Percentiles rank a stretch among this genome's conserved stretches.
Conservation (phyloP, 331 rosid genomes). For the Rhamnella rubrinervis region DNA sequence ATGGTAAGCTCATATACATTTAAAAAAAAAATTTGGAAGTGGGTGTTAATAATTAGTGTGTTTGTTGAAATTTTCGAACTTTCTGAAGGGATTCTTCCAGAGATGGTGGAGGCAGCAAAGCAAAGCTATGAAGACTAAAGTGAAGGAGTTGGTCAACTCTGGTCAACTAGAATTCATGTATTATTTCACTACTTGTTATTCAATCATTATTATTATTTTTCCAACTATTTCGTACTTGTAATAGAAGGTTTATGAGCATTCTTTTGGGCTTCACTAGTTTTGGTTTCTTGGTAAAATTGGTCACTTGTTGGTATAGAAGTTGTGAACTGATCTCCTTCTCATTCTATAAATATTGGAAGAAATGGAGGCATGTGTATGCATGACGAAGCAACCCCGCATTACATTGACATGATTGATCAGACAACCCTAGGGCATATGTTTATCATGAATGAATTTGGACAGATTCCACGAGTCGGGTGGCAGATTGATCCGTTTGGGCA, state of each 20-base stretch:
- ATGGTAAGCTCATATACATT: constrained; percentile 6
- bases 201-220: background rate
- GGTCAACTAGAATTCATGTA: constrained; percentile 43
- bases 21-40: too few species aligned
- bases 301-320: background rate
- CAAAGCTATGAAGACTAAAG: constrained; percentile 42
- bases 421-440: constrained; percentile 80
- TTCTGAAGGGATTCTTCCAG: constrained; percentile 57
- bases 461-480: constrained; percentile 83
- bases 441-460: constrained; percentile 60
- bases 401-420: constrained; percentile 93
- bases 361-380: constrained; percentile 96
- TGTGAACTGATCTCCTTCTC: background rate
- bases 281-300: background rate
- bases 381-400: constrained; percentile 87
- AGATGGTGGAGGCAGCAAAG: constrained; percentile 89
- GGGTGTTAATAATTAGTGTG: background rate
- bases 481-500: constrained; percentile 96
- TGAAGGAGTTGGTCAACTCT: constrained; percentile 65
- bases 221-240: background rate
- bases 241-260: background rate
- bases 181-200: background rate
- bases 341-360: constrained; percentile 30
- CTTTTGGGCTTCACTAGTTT: background rate
- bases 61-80: background rate